Evolutionary conservation across 305 asterid species (phyloP), one percentile per base, ranked within the genome.

Genomic region (Ajuga reptans): DNA sequence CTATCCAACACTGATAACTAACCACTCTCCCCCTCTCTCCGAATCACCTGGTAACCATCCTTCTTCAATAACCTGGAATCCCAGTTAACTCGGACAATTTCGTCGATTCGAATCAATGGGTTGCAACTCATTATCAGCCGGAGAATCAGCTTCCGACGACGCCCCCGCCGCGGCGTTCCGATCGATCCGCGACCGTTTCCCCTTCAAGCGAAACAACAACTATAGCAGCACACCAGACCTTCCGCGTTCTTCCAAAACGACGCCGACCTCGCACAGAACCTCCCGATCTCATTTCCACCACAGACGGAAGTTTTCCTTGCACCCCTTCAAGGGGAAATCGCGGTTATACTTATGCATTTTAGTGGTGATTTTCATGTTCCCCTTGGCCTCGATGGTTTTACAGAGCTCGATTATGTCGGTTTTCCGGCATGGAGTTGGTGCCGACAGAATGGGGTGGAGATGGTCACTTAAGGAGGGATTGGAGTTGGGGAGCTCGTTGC

Each of bases 101-200:
- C 51, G 34, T 72, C 63, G 78, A 68, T 69, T 75, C 73, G 75
- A 63, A 68, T 68, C 78, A 8, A 86, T 83, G 82, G 76, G 80
- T 10, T 88, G 84, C 60, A 79, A 74, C 85, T 82, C 84, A 18
- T 61, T 66, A 31, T 45, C 85, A 54, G 70, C 80, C 39, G 80
- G 84, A 36, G 89, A 84, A 21, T 65, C 77, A 74, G 86, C 77
- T 62, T 75, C 81, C 77, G 87, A 77, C 24, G 82, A 84, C 61
- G 65, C 82, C 61, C 60, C 78, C 52, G 66, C 77, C 60, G 80
- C 84, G 24, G 74, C 86, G 29, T 83, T 84, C 64, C 83, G 56
- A 72, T 87, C 96, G 86, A 86, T 92, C 89, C 93, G 97, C 5
- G 98, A 90, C 84, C 91, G 98, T 70, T 86, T 92, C 76, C 91